phyloP scores from a whole-genome alignment of 2,329 filamentous ascomycete genomes.

The Neonectria coccinea region DNA sequence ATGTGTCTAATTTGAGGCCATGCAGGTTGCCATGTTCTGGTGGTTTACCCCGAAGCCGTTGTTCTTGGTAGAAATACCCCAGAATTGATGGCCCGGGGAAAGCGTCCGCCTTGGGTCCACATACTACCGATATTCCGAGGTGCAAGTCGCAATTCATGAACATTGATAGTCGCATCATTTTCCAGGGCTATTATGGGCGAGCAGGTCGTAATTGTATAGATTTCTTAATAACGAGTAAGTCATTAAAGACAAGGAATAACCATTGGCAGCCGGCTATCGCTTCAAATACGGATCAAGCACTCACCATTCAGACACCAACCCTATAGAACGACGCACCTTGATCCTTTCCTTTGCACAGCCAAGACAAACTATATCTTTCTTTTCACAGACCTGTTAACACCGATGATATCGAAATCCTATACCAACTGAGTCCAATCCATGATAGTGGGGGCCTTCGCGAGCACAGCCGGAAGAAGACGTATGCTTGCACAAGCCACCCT shows the following conservation, averaged over 20 bases:
- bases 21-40: neutral
- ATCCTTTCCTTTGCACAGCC: neutral
- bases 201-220: too few species aligned
- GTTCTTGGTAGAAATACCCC: neutral
- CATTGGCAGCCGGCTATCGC: too few species aligned
- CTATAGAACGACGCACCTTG: neutral
- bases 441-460: slow-evolving; percentile 4
- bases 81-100: neutral
- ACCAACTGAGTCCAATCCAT: slow-evolving; percentile 12
- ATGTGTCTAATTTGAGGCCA: neutral
- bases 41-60: neutral
- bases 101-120: neutral
- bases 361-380: neutral
- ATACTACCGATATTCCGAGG: too few species aligned
- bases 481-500: slow-evolving; percentile 21
- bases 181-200: too few species aligned
- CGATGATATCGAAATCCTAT: neutral
- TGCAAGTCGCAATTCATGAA: neutral
- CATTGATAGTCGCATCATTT: too few species aligned
- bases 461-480: slow-evolving; percentile 20
- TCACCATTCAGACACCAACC: too few species aligned
- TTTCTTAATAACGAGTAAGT: too few species aligned
- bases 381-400: neutral
- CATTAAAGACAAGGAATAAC: too few species aligned
- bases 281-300: too few species aligned